Base-by-base conservation (phyloP, 768 basidiomycete genomes). In the Pleurotus tuber-regium region DNA sequence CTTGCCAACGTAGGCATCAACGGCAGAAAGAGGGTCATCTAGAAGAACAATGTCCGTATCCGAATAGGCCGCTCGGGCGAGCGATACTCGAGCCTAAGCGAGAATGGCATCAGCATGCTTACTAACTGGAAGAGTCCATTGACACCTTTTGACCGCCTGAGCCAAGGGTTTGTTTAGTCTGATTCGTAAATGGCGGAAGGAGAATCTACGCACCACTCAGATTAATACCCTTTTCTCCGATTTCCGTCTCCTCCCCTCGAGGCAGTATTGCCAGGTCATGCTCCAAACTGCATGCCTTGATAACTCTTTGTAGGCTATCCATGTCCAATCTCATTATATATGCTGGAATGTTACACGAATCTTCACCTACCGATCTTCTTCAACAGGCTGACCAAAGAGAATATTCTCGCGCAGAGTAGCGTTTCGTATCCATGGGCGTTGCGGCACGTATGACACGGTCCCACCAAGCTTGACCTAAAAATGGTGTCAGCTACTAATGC, bases 11-110 rank as follows among this genome's bases (percentile, higher is more conserved):
- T 86, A 81, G 0, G 87, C 80, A 55, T 92, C 89, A 8, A 91
- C 84, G 0, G 89, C 89, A 25, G 83, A 82, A 23, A 92, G 76
- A 12, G 90, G 87, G 62, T 94, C 90, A 59, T 94, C 89, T 21
- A 92, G 75, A 12, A 92, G 76, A 25, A 88, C 81, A 46, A 92
- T 76, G 51, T 90, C 86, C 1, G 85, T 75, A 0, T 76, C 69
- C 2, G 86, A 83, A 58, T 92, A 93, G 1, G 85, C 84, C 0
- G 87, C 88, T 21, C 90, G 72, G 0, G 90, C 91, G 18, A 91
- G 69, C 0, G 84, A 85, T 3, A 89, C 77, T 12, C 86, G 82
- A 29, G 86, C 84, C 78, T 86, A 59, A 51, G 26, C 47, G 12
- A 43, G 12, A 5, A 54, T 21, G 49, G 36, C 48, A 38, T 49